Evolutionary conservation across 345 rosid species (phyloP).

Genomic region (Syzygium oleosum): DNA sequence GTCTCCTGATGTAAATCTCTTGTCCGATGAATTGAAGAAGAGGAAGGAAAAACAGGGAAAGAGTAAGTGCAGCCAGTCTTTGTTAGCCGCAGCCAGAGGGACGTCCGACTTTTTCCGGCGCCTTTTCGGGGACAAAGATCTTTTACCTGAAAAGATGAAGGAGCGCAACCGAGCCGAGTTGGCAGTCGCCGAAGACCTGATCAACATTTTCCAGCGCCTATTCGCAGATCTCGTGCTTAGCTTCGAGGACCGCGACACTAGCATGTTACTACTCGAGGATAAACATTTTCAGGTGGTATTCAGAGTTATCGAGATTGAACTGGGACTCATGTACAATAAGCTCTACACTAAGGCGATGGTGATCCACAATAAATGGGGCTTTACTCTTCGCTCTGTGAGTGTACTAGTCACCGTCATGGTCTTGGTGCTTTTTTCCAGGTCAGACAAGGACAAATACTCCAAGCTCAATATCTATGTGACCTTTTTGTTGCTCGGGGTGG

Average conservation of each 20-base stretch:
- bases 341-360: slow-evolving; percentile 29
- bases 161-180: background rate
- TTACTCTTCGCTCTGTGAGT: slow-evolving; percentile 4
- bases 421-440: background rate
- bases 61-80: background rate
- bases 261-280: background rate
- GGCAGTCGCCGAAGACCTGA: background rate
- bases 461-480: background rate
- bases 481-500: background rate
- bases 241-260: background rate
- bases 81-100: background rate
- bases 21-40: background rate
- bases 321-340: slow-evolving; percentile 28
- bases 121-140: background rate
- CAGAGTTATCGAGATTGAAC: slow-evolving; percentile 25
- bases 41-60: background rate
- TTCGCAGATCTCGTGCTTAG: no score
- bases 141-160: background rate
- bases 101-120: background rate
- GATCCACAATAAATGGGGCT: background rate
- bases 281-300: slow-evolving; percentile 2
- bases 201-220: background rate
- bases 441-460: background rate
- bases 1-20: background rate
- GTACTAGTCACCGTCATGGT: background rate